A percentile compares a stretch with the other conserved stretches of the same genome.
phyloP scores from a whole-genome alignment of 345 rosid genomes.

The Angophora floribunda region DNA sequence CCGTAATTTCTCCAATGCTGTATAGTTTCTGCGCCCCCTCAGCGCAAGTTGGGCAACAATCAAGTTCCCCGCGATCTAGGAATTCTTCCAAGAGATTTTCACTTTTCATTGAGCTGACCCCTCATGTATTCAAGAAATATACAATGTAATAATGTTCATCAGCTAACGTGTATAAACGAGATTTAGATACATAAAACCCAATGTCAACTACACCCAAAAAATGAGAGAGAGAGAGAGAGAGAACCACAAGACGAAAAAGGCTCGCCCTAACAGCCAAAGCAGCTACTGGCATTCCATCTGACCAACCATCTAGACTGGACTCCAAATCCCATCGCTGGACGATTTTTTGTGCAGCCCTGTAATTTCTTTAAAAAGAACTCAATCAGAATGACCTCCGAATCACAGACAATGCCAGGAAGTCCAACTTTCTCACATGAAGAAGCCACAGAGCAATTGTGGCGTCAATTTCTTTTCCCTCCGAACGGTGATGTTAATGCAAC shows the following conservation, averaged over 20 bases:
- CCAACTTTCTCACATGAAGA: background rate
- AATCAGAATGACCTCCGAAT: background rate
- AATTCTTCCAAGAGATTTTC: background rate
- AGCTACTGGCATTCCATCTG: background rate
- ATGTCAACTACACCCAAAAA: slow-evolving; percentile 13
- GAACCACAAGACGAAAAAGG: background rate
- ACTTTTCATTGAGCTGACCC: background rate
- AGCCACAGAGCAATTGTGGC: background rate
- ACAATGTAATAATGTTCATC: background rate
- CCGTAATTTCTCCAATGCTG: background rate
- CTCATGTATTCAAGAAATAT: background rate
- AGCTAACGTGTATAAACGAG: slow-evolving; percentile 2
- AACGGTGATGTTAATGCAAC: background rate
- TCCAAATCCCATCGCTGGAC: background rate
- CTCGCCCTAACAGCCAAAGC: background rate
- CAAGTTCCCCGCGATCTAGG: background rate
- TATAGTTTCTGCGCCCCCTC: background rate
- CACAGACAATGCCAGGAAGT: background rate
- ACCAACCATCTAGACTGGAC: background rate
- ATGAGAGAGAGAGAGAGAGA: background rate
- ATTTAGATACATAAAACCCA: slow-evolving; percentile 22
- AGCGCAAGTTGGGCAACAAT: background rate
- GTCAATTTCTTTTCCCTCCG: background rate
- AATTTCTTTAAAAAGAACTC: background rate
- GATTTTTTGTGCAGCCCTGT: background rate